Conservation (phyloP, 1,284 basidiomycete species). For the Xanthoconium separans region DNA sequence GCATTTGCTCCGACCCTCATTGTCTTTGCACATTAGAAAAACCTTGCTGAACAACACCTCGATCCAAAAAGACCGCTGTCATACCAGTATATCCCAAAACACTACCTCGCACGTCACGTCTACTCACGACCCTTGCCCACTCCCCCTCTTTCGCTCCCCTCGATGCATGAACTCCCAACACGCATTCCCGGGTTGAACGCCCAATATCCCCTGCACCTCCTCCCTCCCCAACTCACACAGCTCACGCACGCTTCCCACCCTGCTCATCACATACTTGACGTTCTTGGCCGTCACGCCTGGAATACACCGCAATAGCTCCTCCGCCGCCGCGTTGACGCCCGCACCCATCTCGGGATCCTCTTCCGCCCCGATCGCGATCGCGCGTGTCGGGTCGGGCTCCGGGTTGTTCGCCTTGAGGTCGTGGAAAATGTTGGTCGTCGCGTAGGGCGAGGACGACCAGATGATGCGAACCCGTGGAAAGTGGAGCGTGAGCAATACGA, state of each 20-base stretch:
- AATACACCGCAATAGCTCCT: slow-evolving; percentile 71
- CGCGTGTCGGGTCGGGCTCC: slow-evolving; percentile 80
- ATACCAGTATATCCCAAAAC: too few species aligned
- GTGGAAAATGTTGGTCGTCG: slow-evolving; percentile 89
- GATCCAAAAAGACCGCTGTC: too few species aligned
- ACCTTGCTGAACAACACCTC: too few species aligned
- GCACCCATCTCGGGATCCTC: slow-evolving; percentile 63
- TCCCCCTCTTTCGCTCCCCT: slow-evolving; percentile 44
- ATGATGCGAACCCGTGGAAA: slow-evolving; percentile 93
- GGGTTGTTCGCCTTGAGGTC: slow-evolving; percentile 86
- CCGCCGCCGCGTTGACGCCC: slow-evolving; percentile 70
- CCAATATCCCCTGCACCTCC: slow-evolving; percentile 75
- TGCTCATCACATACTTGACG: slow-evolving; percentile 80
- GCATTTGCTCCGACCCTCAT: too few species aligned
- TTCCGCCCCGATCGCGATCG: slow-evolving; percentile 80
- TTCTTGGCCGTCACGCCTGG: slow-evolving; percentile 87
- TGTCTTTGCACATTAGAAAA: too few species aligned
- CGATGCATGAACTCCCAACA: slow-evolving; percentile 83
- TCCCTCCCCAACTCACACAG: slow-evolving; percentile 67
- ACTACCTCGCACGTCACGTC: background rate
- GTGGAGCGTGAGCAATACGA: slow-evolving; percentile 84
- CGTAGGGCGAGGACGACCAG: slow-evolving; percentile 96
- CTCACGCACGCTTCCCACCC: slow-evolving; percentile 74
- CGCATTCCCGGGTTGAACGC: slow-evolving; percentile 77
- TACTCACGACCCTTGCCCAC: slow-evolving; percentile 5